A percentile compares a stretch with the other conserved stretches of the same genome.
Conservation (phyloP, 2,329 filamentous ascomycete species). For the Gremmenia infestans region DNA sequence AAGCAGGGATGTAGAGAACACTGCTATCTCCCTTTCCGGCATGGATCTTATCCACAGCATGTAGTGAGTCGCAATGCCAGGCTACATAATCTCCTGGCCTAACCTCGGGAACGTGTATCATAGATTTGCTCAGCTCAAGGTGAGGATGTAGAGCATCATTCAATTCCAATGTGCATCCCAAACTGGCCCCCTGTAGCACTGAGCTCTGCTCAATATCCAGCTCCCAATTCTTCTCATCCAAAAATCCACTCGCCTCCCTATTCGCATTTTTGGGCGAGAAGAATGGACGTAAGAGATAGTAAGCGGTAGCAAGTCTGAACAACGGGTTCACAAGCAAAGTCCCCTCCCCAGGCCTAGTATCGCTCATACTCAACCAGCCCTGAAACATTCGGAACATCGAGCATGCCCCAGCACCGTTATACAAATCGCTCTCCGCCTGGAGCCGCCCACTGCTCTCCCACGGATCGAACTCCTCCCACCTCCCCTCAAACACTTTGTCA, state of each 20-base stretch:
- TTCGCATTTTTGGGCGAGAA: slow-evolving; percentile 48
- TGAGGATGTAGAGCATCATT: slow-evolving; percentile 58
- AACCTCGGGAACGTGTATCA: slow-evolving; percentile 61
- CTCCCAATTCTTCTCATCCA: slow-evolving; percentile 56
- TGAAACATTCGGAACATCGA: slow-evolving; percentile 85
- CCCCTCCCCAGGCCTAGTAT: slow-evolving; percentile 68
- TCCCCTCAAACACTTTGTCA: slow-evolving; percentile 63
- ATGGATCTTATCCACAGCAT: slow-evolving; percentile 76
- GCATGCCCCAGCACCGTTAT: slow-evolving; percentile 76
- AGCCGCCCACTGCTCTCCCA: slow-evolving; percentile 73
- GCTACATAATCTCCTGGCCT: slow-evolving; percentile 64
- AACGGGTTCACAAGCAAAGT: slow-evolving; percentile 80
- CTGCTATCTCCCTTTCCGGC: slow-evolving; percentile 67
- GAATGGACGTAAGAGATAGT: slow-evolving; percentile 78
- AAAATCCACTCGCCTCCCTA: slow-evolving; percentile 35
- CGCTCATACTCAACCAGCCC: slow-evolving; percentile 79
- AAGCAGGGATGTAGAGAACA: slow-evolving; percentile 85
- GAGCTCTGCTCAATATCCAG: slow-evolving; percentile 43
- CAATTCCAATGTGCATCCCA: slow-evolving; percentile 59
- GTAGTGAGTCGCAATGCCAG: slow-evolving; percentile 46
- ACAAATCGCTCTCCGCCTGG: slow-evolving; percentile 65
- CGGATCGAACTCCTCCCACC: slow-evolving; percentile 77
- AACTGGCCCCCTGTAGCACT: slow-evolving; percentile 63
- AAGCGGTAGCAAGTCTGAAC: slow-evolving; percentile 68
- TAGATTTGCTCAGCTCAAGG: slow-evolving; percentile 53